phyloP scores from a whole-genome alignment of 176 grass and related monocot genomes.

The Secale cereale region DNA sequence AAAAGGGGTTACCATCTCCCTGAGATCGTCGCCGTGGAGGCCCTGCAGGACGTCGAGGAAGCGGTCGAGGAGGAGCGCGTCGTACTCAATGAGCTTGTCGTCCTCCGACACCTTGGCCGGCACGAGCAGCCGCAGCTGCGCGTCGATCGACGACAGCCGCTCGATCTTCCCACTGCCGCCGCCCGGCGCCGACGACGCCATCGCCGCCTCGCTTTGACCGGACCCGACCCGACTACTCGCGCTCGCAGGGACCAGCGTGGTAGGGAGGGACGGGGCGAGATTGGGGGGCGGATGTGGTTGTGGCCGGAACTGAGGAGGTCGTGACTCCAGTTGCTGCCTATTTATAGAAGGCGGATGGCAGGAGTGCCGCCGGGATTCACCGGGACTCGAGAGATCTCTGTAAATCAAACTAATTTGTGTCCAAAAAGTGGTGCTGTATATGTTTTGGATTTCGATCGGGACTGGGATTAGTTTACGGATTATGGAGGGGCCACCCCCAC shows the following conservation, averaged over 20 bases:
- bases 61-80: conserved; percentile 68
- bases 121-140: conserved; percentile 57
- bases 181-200: background rate
- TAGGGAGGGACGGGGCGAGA: background rate
- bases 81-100: conserved; percentile 72
- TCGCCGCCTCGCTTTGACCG: background rate
- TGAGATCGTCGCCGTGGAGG: conserved; percentile 60
- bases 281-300: conserved; percentile 2
- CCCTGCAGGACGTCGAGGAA: conserved; percentile 70
- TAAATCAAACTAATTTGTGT: background rate
- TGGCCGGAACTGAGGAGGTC: background rate
- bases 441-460: background rate
- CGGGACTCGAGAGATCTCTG: background rate
- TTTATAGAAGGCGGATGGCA: conserved; percentile 1
- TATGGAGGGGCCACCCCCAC: background rate
- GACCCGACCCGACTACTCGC: background rate
- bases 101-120: conserved; percentile 60
- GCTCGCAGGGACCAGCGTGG: background rate
- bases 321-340: background rate
- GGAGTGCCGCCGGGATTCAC: background rate
- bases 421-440: background rate
- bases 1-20: conserved; percentile 32
- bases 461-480: background rate
- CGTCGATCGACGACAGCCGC: conserved; percentile 65
- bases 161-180: conserved; percentile 39